These are phyloP conservation scores for Penicillium argentinense DNA, from an alignment of 495 filamentous ascomycete genomes.

Conservation along the genomic window DNA sequence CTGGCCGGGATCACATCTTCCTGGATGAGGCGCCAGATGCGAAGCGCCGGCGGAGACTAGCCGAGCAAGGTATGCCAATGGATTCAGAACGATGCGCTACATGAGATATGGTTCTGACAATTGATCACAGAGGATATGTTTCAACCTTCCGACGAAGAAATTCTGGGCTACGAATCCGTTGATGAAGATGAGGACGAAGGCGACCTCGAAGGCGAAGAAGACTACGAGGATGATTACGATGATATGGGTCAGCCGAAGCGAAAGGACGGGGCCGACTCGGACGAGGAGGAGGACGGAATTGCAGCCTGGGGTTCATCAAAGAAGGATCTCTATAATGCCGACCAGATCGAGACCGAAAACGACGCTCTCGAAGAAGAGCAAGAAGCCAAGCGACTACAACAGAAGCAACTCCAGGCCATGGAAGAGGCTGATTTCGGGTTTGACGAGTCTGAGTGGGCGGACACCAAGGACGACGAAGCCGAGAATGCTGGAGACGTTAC, in stretches of 20 bases:
- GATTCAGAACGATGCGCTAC: conserved; percentile 3
- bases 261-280: conserved; percentile 21
- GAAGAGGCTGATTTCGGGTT: conserved; percentile 89
- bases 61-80: conserved; percentile 56
- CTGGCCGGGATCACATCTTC: conserved; percentile 78
- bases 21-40: conserved; percentile 76
- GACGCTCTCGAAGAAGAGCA: conserved; percentile 91
- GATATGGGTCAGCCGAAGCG: conserved; percentile 30
- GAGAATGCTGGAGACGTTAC: conserved; percentile 61
- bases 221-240: conserved; percentile 41
- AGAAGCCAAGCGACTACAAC: conserved; percentile 82
- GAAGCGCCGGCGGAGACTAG: conserved; percentile 68
- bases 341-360: conserved; percentile 84
- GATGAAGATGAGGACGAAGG: conserved; percentile 52
- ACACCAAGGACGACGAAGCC: conserved; percentile 40
- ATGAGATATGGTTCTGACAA: conserved; percentile 14
- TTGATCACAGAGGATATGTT: conserved; percentile 51
- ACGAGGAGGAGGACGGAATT: conserved; percentile 71
- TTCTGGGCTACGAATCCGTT: conserved; percentile 62
- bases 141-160: conserved; percentile 85
- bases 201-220: conserved; percentile 54
- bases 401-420: conserved; percentile 84
- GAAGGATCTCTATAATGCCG: conserved; percentile 89
- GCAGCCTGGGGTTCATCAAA: conserved; percentile 84
- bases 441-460: conserved; percentile 81